These are phyloP conservation scores for Solanum chacoense DNA, from an alignment of 305 asterid species.

Conservation along the genomic window DNA sequence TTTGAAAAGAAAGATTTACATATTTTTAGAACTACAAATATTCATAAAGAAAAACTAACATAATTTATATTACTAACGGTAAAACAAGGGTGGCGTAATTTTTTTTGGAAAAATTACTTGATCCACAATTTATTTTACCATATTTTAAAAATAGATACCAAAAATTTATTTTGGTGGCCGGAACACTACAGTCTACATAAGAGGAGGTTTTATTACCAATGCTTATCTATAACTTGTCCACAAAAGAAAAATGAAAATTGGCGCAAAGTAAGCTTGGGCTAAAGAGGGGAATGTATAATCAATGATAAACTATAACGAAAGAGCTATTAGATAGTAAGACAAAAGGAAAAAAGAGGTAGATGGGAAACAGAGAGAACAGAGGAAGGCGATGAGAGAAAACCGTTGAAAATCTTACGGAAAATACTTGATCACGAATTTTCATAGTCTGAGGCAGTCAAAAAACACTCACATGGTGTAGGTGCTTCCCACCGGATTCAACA, in stretches of 20 bases:
- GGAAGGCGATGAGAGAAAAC: background rate
- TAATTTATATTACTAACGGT: background rate
- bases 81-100: background rate
- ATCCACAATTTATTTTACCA: background rate
- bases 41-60: background rate
- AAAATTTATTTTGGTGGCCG: background rate
- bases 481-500: background rate
- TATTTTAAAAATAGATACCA: background rate
- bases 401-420: background rate
- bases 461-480: background rate
- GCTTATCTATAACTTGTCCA: background rate
- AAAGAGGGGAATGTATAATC: background rate
- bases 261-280: background rate
- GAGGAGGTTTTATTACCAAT: background rate
- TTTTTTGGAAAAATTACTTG: background rate
- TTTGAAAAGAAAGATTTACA: background rate
- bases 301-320: background rate
- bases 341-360: background rate
- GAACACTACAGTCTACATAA: background rate
- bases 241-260: background rate
- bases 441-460: background rate
- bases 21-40: background rate
- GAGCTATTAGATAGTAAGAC: background rate
- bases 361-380: background rate
- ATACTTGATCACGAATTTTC: background rate